A percentile compares a stretch with the other conserved stretches of the same genome.
These are phyloP conservation scores for Thermothielavioides terrestris DNA, from an alignment of 495 filamentous ascomycete genomes.

Conservation along the genomic window DNA sequence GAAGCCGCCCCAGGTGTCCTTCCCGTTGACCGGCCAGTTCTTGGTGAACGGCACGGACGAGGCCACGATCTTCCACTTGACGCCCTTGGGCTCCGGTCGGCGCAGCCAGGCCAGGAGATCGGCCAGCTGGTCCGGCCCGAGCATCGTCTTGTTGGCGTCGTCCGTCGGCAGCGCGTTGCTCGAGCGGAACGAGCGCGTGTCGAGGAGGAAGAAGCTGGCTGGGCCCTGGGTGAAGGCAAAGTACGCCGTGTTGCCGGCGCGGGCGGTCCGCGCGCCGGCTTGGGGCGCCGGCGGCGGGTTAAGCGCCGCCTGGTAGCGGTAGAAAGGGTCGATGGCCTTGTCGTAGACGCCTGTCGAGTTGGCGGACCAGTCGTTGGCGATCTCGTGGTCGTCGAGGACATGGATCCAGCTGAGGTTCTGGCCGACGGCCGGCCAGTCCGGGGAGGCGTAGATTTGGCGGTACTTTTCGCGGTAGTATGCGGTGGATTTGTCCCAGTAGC, in stretches of 20 bases:
- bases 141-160: constrained; percentile 66
- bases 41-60: constrained; percentile 90
- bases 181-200: constrained; percentile 80
- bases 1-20: constrained; percentile 91
- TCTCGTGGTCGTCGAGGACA: constrained; percentile 92
- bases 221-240: constrained; percentile 83
- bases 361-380: constrained; percentile 79
- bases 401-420: constrained; percentile 88
- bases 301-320: constrained; percentile 70
- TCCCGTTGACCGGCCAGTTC: constrained; percentile 78
- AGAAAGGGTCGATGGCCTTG: constrained; percentile 75
- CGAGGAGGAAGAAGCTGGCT: constrained; percentile 87
- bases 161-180: constrained; percentile 42
- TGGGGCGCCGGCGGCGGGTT: constrained; percentile 63
- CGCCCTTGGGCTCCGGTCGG: constrained; percentile 57
- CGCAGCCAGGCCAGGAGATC: constrained; percentile 72
- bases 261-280: constrained; percentile 26
- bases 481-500: constrained; percentile 58
- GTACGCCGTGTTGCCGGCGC: constrained; percentile 51
- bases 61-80: constrained; percentile 88
- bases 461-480: constrained; percentile 85
- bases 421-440: constrained; percentile 66
- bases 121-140: constrained; percentile 67
- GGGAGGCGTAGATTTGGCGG: constrained; percentile 84
- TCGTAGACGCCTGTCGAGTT: constrained; percentile 65